These are phyloP conservation scores for Sporobolomyces phaffii DNA, from an alignment of 768 basidiomycete genomes.

Conservation along the genomic window DNA sequence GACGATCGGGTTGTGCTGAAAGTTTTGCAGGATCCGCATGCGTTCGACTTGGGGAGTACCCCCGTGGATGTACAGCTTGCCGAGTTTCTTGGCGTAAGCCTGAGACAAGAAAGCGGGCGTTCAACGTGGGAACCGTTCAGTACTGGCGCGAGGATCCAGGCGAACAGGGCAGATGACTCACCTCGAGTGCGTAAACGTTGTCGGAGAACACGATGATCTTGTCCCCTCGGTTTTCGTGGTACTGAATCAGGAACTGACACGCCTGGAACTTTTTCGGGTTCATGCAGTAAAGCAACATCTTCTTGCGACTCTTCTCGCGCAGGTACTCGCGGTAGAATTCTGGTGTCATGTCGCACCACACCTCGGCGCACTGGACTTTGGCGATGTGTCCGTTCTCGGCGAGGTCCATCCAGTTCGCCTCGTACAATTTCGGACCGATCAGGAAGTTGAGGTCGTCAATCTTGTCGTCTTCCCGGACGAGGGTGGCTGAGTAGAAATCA, in stretches of 20 bases:
- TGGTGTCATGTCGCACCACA: slow-evolving; percentile 99
- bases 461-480: slow-evolving; percentile 98
- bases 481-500: slow-evolving; percentile 88
- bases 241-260: slow-evolving; percentile 96
- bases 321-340: slow-evolving; percentile 98
- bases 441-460: slow-evolving; percentile 97
- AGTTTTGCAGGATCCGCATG: slow-evolving; percentile 87
- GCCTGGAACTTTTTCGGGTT: slow-evolving; percentile 99
- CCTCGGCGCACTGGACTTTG: slow-evolving; percentile 99
- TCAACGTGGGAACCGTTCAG: too few relatives aligned
- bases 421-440: slow-evolving; percentile 98
- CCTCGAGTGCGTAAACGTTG: slow-evolving; percentile 94
- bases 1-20: slow-evolving; percentile 84
- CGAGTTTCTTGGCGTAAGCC: slow-evolving; percentile 73
- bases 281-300: slow-evolving; percentile 97
- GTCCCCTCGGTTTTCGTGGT: slow-evolving; percentile 94
- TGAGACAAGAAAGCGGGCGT: slow-evolving; percentile 41
- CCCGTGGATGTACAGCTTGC: slow-evolving; percentile 91
- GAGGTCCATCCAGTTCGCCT: slow-evolving; percentile 99
- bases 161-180: slow-evolving; percentile 43
- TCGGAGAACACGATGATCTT: slow-evolving; percentile 99
- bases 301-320: slow-evolving; percentile 81
- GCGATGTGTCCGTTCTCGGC: slow-evolving; percentile 99
- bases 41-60: slow-evolving; percentile 75
- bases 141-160: too few relatives aligned